Base-by-base conservation (phyloP, 139 green algal genomes). In the Tetraselmis striata region DNA sequence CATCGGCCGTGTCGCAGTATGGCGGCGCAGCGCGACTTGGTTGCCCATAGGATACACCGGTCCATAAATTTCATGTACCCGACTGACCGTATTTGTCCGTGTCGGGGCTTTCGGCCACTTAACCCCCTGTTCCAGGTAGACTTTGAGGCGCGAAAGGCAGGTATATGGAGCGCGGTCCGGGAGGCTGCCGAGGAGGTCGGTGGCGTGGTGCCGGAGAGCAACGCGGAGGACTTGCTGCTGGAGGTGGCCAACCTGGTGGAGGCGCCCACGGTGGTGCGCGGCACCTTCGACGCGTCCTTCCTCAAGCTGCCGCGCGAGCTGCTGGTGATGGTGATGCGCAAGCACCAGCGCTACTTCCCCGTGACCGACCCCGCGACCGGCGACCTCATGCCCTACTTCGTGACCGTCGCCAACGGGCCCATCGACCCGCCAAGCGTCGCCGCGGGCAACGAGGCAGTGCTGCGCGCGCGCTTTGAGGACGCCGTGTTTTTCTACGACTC, bases 311-410 rank as follows among this genome's bases (percentile, higher is more conserved):
- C 97, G 26, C 79, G 90, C 59, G 97, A 98, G 82, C 92, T 99
- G 77, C 89, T 99, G 30, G 93, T 98, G 24, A 99, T 95, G 90
- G 95, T 98, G 27, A 99, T 99, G 97, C 91, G 91, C 77, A 99
- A 99, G 93, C 96, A 99, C 88, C 97, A 99, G 94, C 92, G 97
- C 75, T 99, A 99, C 88, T 99, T 99, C 90, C 96, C 96, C 0
- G 91, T 99, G 22, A 92, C 94, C 81, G 75, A 90, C 32, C 31
- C 78, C 22, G 81, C 11, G 22, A 77, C 28, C 29, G 80, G 89
- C 1, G 81, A 87, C 28, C 92, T 99, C 75, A 85, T 98, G 78
- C 93, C 95, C 0, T 18, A 85, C 82, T 99, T 99, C 81, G 87
- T 99, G 28, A 98, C 96, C 0, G 94, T 98, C 2, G 95, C 96